Conservation (phyloP, 169 alveolate species). For the Cryptosporidium ubiquitum region DNA sequence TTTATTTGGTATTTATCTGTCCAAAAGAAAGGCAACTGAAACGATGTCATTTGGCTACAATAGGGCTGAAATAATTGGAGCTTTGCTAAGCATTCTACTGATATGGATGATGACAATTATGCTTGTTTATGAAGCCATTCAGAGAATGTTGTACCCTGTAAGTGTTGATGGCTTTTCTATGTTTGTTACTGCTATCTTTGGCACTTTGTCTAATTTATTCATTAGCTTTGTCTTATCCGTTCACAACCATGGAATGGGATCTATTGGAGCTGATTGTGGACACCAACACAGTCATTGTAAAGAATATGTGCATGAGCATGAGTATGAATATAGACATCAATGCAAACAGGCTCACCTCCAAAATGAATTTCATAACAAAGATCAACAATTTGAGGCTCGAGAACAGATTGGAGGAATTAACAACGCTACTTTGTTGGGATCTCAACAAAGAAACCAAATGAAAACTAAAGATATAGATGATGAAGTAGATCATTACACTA, state of each 20-base stretch:
- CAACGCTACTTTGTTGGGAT: neutral
- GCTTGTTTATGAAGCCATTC: slow-evolving; percentile 92
- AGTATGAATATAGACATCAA: neutral
- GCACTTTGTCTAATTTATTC: slow-evolving; percentile 90
- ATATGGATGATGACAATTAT: slow-evolving; percentile 93
- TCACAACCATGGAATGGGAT: slow-evolving; percentile 82
- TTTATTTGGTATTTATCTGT: slow-evolving; percentile 88
- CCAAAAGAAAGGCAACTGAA: slow-evolving; percentile 88
- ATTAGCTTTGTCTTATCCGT: slow-evolving; percentile 89
- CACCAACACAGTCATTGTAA: neutral
- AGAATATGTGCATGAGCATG: neutral
- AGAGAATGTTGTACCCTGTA: slow-evolving; percentile 86
- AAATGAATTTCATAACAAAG: neutral
- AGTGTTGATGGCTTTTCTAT: slow-evolving; percentile 91
- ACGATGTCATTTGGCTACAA: slow-evolving; percentile 93
- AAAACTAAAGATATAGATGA: neutral
- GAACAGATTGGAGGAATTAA: neutral
- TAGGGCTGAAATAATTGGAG: slow-evolving; percentile 96
- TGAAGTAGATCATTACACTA: neutral
- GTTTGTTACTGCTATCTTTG: slow-evolving; percentile 93
- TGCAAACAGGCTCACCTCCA: neutral
- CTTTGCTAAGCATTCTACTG: slow-evolving; percentile 89
- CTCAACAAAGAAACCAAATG: neutral
- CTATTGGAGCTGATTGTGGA: slow-evolving; percentile 1
- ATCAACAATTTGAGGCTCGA: neutral